phyloP scores from a whole-genome alignment of 148 eudicot species.

The Talinum fruticosum region DNA sequence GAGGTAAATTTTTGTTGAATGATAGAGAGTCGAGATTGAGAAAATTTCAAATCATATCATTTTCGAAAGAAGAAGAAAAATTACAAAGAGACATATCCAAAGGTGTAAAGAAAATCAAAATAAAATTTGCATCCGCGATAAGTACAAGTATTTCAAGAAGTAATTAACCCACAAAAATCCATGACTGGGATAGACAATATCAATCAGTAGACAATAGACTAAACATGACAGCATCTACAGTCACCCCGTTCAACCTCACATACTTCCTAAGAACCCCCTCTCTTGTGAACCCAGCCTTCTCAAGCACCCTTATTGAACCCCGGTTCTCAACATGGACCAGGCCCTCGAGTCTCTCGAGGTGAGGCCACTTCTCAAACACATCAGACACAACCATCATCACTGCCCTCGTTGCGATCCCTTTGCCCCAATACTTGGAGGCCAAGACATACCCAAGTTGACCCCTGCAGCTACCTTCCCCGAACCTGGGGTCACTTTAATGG shows the following conservation, averaged over 20 bases:
- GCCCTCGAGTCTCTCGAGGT: conserved; percentile 39
- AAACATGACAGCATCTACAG: conserved; percentile 33
- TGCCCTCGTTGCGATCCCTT: conserved; percentile 35
- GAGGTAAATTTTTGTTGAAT: neutral
- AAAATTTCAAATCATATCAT: neutral
- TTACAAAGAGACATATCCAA: too few relatives aligned
- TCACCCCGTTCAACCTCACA: conserved; percentile 22
- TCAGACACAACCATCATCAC: conserved; percentile 25
- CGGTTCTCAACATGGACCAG: conserved; percentile 34
- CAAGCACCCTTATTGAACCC: conserved; percentile 36
- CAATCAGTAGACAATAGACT: conserved; percentile 33
- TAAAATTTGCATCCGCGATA: neutral
- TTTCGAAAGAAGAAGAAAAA: neutral
- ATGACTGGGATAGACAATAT: neutral
- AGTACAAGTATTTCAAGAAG: too few relatives aligned
- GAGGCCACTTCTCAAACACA: conserved; percentile 31
- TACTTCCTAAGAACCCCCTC: conserved; percentile 47
- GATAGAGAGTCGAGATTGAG: neutral
- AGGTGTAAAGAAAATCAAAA: too few relatives aligned
- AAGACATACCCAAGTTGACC: conserved; percentile 38
- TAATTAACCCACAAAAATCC: neutral
- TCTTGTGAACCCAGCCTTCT: conserved; percentile 36
- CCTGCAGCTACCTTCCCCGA: conserved; percentile 23
- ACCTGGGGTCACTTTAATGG: conserved; percentile 14
- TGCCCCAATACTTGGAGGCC: conserved; percentile 37